Evolutionary conservation across 2,329 filamentous ascomycete species (phyloP).

Genomic region (Phoma sp.): DNA sequence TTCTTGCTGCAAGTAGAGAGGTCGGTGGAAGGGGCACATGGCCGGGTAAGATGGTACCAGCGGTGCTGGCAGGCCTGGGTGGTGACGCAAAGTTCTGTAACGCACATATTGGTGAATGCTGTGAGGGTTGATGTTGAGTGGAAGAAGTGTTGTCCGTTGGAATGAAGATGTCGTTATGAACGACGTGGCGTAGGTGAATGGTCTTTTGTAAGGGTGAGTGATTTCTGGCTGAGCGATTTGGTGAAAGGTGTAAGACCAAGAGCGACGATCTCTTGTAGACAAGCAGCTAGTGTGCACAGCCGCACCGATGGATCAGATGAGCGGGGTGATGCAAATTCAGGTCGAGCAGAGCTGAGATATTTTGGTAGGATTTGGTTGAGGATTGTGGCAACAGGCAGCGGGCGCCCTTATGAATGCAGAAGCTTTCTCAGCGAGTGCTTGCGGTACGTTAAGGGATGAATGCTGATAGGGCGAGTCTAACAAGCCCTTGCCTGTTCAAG

Average conservation of each 20-base stretch:
- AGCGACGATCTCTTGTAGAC: slow-evolving; percentile 28
- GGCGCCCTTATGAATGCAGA: slow-evolving; percentile 29
- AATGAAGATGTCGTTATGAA: slow-evolving; percentile 35
- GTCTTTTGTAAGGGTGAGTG: slow-evolving; percentile 4
- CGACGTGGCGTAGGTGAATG: slow-evolving; percentile 17
- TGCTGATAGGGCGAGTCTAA: slow-evolving; percentile 33
- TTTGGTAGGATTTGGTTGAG: slow-evolving; percentile 3
- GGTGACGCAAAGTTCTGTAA: slow-evolving; percentile 58
- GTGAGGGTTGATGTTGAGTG: slow-evolving; percentile 32
- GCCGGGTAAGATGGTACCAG: slow-evolving; percentile 56
- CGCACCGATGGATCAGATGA: slow-evolving; percentile 20
- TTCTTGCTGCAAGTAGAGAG: slow-evolving; percentile 55
- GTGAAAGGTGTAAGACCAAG: slow-evolving; percentile 21
- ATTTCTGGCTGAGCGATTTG: slow-evolving; percentile 12
- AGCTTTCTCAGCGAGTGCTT: slow-evolving; percentile 10
- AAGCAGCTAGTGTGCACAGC: slow-evolving; percentile 24
- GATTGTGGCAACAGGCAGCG: slow-evolving; percentile 17
- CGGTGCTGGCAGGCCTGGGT: slow-evolving; percentile 55
- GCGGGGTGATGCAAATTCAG: slow-evolving; percentile 14
- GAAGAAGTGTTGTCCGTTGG: slow-evolving; percentile 28
- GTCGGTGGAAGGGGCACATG: slow-evolving; percentile 52
- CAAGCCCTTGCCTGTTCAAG: slow-evolving; percentile 23
- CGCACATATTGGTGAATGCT: slow-evolving; percentile 51
- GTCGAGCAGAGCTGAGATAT: slow-evolving; percentile 15
- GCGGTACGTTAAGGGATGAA: slow-evolving; percentile 34